Evolutionary conservation across 2,329 filamentous ascomycete genomes (phyloP).

Genomic region (Neocucurbitaria cava): DNA sequence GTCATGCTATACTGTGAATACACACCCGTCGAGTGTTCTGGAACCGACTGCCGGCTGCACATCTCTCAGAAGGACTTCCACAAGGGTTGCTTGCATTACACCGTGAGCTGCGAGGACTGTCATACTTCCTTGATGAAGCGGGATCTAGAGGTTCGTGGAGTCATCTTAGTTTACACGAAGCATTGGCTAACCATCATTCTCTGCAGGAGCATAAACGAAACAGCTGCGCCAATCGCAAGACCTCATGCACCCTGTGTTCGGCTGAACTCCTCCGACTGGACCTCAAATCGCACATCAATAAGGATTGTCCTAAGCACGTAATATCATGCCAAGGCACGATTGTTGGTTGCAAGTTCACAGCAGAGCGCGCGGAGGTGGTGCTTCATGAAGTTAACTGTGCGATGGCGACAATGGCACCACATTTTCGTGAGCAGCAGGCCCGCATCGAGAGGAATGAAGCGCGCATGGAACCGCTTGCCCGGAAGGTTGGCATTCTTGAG

Average conservation of each 20-base stretch:
- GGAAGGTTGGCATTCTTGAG: slow-evolving; percentile 55
- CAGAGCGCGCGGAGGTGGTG: slow-evolving; percentile 49
- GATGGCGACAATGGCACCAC: slow-evolving; percentile 56
- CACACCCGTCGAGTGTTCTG: slow-evolving; percentile 61
- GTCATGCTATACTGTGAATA: slow-evolving; percentile 67
- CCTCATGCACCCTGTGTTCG: slow-evolving; percentile 53
- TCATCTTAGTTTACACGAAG: not conserved
- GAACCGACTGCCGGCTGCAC: slow-evolving; percentile 57
- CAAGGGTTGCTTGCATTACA: slow-evolving; percentile 62
- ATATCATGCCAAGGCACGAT: slow-evolving; percentile 53
- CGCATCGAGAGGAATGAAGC: slow-evolving; percentile 54
- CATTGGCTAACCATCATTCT: slow-evolving; percentile 39
- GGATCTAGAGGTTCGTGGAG: slow-evolving; percentile 56
- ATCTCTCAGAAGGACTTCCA: slow-evolving; percentile 63
- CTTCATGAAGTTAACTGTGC: slow-evolving; percentile 52
- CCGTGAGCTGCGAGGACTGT: slow-evolving; percentile 61
- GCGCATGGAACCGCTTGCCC: slow-evolving; percentile 50
- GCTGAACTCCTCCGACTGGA: slow-evolving; percentile 51
- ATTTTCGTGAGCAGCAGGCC: slow-evolving; percentile 52
- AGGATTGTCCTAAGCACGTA: slow-evolving; percentile 51
- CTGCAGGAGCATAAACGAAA: slow-evolving; percentile 52
- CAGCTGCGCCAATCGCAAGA: slow-evolving; percentile 59
- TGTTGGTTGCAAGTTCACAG: slow-evolving; percentile 52
- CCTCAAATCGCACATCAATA: slow-evolving; percentile 50
- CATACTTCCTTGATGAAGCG: slow-evolving; percentile 61